Conservation (phyloP, 2,329 filamentous ascomycete species). For the Ophiostoma quercus region DNA sequence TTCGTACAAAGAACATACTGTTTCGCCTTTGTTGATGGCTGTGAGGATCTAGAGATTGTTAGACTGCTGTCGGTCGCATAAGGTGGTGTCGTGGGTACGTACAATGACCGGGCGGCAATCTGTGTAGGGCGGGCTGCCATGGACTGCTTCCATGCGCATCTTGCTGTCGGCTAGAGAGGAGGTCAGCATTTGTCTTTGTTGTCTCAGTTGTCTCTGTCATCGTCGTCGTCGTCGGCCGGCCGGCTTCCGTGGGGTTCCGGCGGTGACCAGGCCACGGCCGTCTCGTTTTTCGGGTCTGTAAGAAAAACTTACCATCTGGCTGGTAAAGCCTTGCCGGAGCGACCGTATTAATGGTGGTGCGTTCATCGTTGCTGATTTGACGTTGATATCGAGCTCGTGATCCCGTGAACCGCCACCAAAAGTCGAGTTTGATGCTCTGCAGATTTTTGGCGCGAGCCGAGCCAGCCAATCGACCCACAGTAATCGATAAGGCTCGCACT, state of each 20-base stretch:
- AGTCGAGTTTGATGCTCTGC: not conserved
- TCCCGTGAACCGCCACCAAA: not conserved
- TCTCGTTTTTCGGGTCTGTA: too few species aligned
- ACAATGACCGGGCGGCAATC: slow-evolving; percentile 25
- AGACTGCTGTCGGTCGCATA: not conserved
- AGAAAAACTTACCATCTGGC: slow-evolving; percentile 31
- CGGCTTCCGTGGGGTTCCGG: not conserved
- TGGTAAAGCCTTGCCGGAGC: slow-evolving; percentile 33
- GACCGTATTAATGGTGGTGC: slow-evolving; percentile 37
- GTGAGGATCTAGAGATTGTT: slow-evolving; percentile 12
- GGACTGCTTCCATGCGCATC: slow-evolving; percentile 24
- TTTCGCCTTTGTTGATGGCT: not conserved
- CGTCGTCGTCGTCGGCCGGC: slow-evolving; percentile 6
- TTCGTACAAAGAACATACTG: not conserved
- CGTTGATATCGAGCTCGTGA: slow-evolving; percentile 16
- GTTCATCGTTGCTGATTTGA: slow-evolving; percentile 33
- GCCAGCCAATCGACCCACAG: slow-evolving; percentile 19
- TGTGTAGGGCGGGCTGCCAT: slow-evolving; percentile 21
- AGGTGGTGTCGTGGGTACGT: slow-evolving; percentile 14
- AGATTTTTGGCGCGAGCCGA: slow-evolving; percentile 9
- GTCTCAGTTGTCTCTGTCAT: not conserved
- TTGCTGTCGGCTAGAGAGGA: slow-evolving; percentile 15
- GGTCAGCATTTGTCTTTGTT: slow-evolving; percentile 11
- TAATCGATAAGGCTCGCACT: slow-evolving; percentile 31
- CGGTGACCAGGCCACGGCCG: not conserved